Evolutionary conservation across 805 yeast genomes (phyloP), one percentile per base, ranked within the genome.

Genomic region (Kazachstania bromeliacearum): DNA sequence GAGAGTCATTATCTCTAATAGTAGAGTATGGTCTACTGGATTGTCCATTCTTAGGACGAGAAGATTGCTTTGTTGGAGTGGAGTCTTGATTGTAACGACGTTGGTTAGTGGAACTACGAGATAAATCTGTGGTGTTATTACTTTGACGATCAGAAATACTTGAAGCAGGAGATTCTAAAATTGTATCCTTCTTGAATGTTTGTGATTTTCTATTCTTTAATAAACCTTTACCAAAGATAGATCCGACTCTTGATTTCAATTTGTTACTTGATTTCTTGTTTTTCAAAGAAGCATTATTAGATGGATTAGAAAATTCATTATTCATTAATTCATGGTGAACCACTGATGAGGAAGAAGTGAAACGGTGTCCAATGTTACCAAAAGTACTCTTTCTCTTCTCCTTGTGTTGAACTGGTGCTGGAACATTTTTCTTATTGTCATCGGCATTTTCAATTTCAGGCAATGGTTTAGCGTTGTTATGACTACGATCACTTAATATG

Each of bases 241-340:
- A 79, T 7, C 94, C 94, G 38, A 83, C 79, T 50, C 65, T 76
- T 5, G 87, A 79, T 57, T 74, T 75, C 48, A 83, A 57, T 31
- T 67, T 69, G 31, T 57, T 57, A 35, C 57, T 49, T 14, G 59
- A 42, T 39, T 59, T 60, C 34, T 55, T 57, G 22, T 50, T 45
- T 32, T 53, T 53, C 29, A 44, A 46, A 14, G 58, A 44, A 27
- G 35, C 49, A 52, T 44, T 66, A 33, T 51, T 58, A n/a, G 38
- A 37, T 15, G 55, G 41, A 35, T 48, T 50, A 4, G 62, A 55
- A 33, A 56, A 56, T 29, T 51, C 59, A 21, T 50, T 42, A 41
- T 55, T 50, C 54, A 55, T 45, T 38, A 58, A 39, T 35, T 58
- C 60, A 37, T 53, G 53, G 28, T 51, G 52, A n/a, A 51, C 30